phyloP scores from a whole-genome alignment of 352 stramenopile species.

The Phytophthora palmivora region DNA sequence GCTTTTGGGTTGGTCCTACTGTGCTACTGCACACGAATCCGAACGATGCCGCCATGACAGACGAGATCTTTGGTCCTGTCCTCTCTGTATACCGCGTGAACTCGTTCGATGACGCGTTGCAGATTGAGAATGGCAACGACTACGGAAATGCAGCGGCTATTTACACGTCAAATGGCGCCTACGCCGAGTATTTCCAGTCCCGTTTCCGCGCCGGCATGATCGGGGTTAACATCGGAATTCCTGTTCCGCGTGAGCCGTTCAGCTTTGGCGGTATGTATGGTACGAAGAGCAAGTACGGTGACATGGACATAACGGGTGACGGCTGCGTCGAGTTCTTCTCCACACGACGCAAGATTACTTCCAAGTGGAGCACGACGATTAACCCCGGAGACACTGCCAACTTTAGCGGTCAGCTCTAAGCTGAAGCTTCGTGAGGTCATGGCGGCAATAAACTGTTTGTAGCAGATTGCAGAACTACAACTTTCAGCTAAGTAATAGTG shows the following conservation, averaged over 20 bases:
- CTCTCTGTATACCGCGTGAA: constrained; percentile 88
- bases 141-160: constrained; percentile 98
- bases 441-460: too few relatives aligned
- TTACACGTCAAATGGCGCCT: constrained; percentile 95
- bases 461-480: too few relatives aligned
- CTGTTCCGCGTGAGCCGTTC: constrained; percentile 95
- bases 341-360: constrained; percentile 97
- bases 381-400: constrained; percentile 66
- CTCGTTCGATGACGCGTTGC: constrained; percentile 94
- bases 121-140: constrained; percentile 96
- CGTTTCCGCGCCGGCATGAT: constrained; percentile 95
- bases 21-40: constrained; percentile 93
- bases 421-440: too few relatives aligned
- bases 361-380: constrained; percentile 89
- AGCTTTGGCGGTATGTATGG: constrained; percentile 97
- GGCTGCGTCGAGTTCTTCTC: constrained; percentile 98
- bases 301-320: constrained; percentile 98
- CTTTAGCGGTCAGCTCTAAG: constrained; percentile 75
- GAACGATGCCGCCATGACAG: constrained; percentile 89
- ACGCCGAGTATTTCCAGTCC: constrained; percentile 94
- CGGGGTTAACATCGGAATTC: constrained; percentile 97
- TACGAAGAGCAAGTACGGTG: constrained; percentile 97
- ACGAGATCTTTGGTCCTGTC: constrained; percentile 99
- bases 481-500: neutral
- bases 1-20: constrained; percentile 96